phyloP scores from a whole-genome alignment of 495 filamentous ascomycete genomes.

The Daldinia grandis region DNA sequence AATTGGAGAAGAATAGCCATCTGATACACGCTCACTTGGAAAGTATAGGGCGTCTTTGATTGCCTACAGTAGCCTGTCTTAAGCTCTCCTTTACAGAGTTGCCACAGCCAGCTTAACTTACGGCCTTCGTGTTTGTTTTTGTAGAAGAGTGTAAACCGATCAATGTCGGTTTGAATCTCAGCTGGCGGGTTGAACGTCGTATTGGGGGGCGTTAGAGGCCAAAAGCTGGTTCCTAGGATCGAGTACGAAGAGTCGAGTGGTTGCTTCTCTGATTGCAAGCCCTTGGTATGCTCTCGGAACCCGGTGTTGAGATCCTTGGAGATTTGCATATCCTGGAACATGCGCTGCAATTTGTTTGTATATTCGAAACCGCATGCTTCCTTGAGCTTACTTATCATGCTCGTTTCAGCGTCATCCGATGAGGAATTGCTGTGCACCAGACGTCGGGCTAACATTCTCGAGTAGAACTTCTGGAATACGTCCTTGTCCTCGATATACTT shows the following conservation, averaged over 20 bases:
- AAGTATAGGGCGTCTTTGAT: conserved; percentile 91
- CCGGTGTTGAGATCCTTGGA: conserved; percentile 93
- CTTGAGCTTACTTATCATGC: conserved; percentile 99
- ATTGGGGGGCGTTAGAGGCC: conserved; percentile 86
- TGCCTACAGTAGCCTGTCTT: conserved; percentile 91
- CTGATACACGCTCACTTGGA: conserved; percentile 96
- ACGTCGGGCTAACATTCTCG: conserved; percentile 92
- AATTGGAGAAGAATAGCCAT: conserved; percentile 97
- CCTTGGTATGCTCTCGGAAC: conserved; percentile 68
- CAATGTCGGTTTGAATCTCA: conserved; percentile 84
- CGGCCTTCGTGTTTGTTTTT: conserved; percentile 94
- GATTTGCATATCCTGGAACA: conserved; percentile 99
- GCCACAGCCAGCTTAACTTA: conserved; percentile 98
- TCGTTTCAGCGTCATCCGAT: conserved; percentile 96
- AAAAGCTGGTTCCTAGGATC: conserved; percentile 95
- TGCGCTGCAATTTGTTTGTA: conserved; percentile 98
- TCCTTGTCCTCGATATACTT: conserved; percentile 99
- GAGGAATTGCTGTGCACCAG: conserved; percentile 93
- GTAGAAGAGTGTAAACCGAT: conserved; percentile 91
- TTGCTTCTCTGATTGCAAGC: conserved; percentile 57
- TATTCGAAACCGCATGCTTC: conserved; percentile 99
- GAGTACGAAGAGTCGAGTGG: conserved; percentile 82
- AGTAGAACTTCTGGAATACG: conserved; percentile 99
- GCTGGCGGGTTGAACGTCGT: conserved; percentile 87
- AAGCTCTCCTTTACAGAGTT: conserved; percentile 96